Evolutionary conservation across 1,284 basidiomycete genomes (phyloP).

Genomic region (Apiotrichum mycotoxinovorans): DNA sequence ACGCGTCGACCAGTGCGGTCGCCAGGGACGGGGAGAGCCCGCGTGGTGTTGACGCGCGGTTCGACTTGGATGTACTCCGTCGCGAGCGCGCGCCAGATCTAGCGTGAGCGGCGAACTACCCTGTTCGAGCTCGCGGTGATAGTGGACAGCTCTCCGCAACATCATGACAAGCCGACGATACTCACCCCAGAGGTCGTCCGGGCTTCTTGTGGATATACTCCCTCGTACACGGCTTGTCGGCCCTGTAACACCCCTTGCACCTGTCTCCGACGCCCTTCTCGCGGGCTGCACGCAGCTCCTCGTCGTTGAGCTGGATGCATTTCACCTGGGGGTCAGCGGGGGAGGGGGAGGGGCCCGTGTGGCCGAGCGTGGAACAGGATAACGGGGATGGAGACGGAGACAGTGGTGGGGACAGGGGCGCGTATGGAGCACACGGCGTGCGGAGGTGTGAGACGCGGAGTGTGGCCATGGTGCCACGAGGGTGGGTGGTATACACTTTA

Average conservation of each 20-base stretch:
- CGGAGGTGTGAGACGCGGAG: background rate
- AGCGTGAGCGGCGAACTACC: too few species aligned
- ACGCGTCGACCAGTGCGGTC: background rate
- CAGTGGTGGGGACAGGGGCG: background rate
- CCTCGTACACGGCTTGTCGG: slow-evolving; percentile 11
- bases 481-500: too few species aligned
- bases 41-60: background rate
- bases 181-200: slow-evolving; percentile 16
- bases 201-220: slow-evolving; percentile 21
- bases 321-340: slow-evolving; percentile 3
- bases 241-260: slow-evolving; percentile 10
- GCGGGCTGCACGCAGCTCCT: slow-evolving; percentile 3
- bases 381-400: background rate
- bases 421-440: background rate
- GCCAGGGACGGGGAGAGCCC: background rate
- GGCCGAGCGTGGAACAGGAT: background rate
- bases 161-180: background rate
- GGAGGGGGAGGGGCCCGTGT: background rate
- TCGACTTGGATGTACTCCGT: background rate
- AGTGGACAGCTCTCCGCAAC: too few species aligned
- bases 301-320: slow-evolving; percentile 1
- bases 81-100: too few species aligned
- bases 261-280: background rate
- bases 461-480: too few species aligned
- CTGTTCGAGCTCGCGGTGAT: too few species aligned